Percentiles rank a stretch among this genome's conserved stretches.
Conservation (phyloP, 2,329 filamentous ascomycete genomes). For the Metarhizium rileyi region DNA sequence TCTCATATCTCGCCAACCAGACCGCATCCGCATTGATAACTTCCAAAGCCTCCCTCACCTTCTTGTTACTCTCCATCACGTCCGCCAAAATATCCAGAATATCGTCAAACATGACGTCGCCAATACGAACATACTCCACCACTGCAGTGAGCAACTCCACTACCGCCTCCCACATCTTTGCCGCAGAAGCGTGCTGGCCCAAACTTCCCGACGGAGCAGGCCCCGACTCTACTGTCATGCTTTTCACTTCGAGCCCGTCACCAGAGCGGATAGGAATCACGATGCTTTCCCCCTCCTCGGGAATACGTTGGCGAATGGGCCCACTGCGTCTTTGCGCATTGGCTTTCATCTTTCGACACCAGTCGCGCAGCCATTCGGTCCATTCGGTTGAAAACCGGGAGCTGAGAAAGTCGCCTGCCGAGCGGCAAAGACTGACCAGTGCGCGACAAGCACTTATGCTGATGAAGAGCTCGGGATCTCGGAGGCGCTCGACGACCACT, state of each 20-base stretch:
- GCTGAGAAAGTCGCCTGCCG: constrained; percentile 72
- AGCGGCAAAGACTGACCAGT: constrained; percentile 56
- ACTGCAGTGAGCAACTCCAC: constrained; percentile 49
- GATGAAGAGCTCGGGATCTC: constrained; percentile 59
- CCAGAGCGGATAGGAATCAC: constrained; percentile 23
- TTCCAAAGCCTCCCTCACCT: constrained; percentile 50
- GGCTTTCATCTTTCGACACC: constrained; percentile 34
- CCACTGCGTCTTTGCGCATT: constrained; percentile 9
- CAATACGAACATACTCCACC: constrained; percentile 52
- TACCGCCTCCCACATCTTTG: constrained; percentile 55
- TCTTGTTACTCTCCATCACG: constrained; percentile 31
- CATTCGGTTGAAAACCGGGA: constrained; percentile 68
- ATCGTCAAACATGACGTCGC: constrained; percentile 62
- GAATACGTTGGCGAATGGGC: neutral
- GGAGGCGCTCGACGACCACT: constrained; percentile 58
- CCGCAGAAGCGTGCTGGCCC: constrained; percentile 50
- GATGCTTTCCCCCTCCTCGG: constrained; percentile 11
- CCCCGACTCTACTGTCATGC: constrained; percentile 5
- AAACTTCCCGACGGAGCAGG: constrained; percentile 27
- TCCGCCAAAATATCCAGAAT: constrained; percentile 53
- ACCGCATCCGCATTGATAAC: constrained; percentile 63
- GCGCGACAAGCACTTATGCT: constrained; percentile 60
- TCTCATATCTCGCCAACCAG: constrained; percentile 54
- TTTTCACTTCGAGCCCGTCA: constrained; percentile 12
- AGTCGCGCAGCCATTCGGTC: constrained; percentile 42